These are phyloP conservation scores for Lathyrus aphaca DNA, from an alignment of 306 rosid species.

Conservation along the genomic window DNA sequence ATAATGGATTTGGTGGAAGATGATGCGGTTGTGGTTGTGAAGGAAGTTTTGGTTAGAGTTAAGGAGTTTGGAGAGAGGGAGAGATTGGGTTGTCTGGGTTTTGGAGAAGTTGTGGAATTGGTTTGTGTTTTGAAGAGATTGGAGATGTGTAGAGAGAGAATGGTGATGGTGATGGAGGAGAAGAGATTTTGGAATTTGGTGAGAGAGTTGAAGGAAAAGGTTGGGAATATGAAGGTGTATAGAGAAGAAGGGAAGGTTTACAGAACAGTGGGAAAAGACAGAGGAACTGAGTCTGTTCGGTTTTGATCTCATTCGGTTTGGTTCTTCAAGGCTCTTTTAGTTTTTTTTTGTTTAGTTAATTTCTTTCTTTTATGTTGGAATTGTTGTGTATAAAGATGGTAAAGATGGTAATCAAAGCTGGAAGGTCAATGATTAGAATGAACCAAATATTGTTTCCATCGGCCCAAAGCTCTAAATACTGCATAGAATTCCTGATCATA, in stretches of 20 bases:
- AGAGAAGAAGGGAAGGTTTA: constrained; percentile 31
- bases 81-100: constrained; percentile 51
- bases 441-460: too few species aligned
- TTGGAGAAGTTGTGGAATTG: constrained; percentile 65
- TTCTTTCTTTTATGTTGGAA: too few species aligned
- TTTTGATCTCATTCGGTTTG: constrained; percentile 42
- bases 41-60: constrained; percentile 46
- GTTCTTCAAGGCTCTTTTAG: constrained; percentile 49
- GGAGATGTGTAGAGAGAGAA: constrained; percentile 52
- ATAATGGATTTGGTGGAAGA: constrained; percentile 50
- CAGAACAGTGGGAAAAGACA: constrained; percentile 8
- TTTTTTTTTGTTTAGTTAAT: background rate
- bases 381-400: too few species aligned
- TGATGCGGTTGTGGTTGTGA: constrained; percentile 43
- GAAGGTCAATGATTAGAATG: too few species aligned
- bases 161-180: constrained; percentile 13
- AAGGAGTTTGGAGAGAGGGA: constrained; percentile 52
- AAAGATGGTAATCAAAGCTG: too few species aligned
- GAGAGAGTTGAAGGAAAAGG: constrained; percentile 46
- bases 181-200: constrained; percentile 46
- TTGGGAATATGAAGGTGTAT: constrained; percentile 23
- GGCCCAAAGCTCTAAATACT: too few species aligned
- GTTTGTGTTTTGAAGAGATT: constrained; percentile 53
- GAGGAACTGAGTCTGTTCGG: constrained; percentile 52
- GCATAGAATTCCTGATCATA: too few species aligned